Evolutionary conservation across 164 flowering plant genomes (phyloP), one percentile per base, ranked within the genome.

Genomic region (Umbilicus rupestris): DNA sequence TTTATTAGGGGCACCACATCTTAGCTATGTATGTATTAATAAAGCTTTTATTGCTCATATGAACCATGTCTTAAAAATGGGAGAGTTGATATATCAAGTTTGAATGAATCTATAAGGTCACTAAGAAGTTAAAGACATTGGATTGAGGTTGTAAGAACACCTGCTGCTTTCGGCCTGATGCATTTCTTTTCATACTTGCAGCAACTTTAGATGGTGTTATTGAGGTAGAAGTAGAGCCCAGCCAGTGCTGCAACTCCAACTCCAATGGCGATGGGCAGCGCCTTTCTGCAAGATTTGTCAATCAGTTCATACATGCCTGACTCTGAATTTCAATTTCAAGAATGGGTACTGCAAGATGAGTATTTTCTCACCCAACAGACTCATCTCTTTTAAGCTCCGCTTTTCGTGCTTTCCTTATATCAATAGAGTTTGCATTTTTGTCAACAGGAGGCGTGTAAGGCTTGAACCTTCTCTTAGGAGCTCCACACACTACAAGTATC

Each of bases 391-490:
- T 71, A 5, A 93, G 39, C 68, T 90, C 75, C 30, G 71, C 89
- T 76, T 93, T 93, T 45, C 98, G 75, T 58, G 91, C 90, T 70
- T 90, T 93, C 7, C 96, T 77, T 28, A 75, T 86, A 44, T 79
- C 91, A 16, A 60, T 75, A 9, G 45, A 78, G 68, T 93, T 93
- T 2, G 80, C 94, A 72, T 86, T 76, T 75, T 85, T 93, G 19
- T 75, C 15, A 49, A 85, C 92, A 0, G 81, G 66, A 29, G 89
- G 88, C 49, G 75, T 70, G 66, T 84, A 94, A 33, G 77, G 39
- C 78, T 84, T 89, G 67, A 94, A 94, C 76, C 97, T 82, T 71
- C 99, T 74, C 45, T 91, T 94, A 2, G 99, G 97, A 37, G 99
- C 99, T 50, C 89, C 97, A 71, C 99, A 94, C 66, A 94, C 97